Evolutionary conservation across 2,329 filamentous ascomycete species (phyloP).

Genomic region (Botryosphaeria dothidea): DNA sequence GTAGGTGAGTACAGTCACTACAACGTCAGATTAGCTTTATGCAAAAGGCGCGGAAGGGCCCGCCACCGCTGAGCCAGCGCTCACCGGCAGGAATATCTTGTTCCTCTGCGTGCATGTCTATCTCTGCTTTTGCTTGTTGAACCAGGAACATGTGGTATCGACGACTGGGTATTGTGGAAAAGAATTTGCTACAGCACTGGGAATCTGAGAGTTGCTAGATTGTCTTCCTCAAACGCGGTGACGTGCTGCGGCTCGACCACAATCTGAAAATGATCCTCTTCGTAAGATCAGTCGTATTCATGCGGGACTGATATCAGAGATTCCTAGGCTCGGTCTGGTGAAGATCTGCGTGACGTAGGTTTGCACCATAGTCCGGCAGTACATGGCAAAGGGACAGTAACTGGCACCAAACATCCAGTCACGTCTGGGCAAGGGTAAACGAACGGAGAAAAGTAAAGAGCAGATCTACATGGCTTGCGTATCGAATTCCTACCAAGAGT

Average conservation of each 20-base stretch:
- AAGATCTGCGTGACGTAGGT: neutral
- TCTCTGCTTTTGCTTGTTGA: too few species aligned
- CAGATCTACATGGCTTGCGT: neutral
- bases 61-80: neutral
- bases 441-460: neutral
- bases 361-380: neutral
- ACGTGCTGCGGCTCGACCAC: neutral
- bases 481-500: too few species aligned
- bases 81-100: neutral
- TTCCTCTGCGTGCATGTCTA: too few species aligned
- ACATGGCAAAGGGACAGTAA: neutral
- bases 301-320: neutral
- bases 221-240: neutral
- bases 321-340: neutral
- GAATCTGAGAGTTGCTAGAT: too few species aligned
- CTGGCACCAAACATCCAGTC: neutral
- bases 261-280: neutral
- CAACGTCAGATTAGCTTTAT: neutral
- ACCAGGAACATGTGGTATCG: too few species aligned
- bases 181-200: too few species aligned
- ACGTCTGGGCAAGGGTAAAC: neutral
- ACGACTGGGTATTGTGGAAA: too few species aligned
- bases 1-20: neutral
- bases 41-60: neutral
- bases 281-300: neutral